Conservation (phyloP, 2,329 filamentous ascomycete genomes). For the Fusarium sp. region DNA sequence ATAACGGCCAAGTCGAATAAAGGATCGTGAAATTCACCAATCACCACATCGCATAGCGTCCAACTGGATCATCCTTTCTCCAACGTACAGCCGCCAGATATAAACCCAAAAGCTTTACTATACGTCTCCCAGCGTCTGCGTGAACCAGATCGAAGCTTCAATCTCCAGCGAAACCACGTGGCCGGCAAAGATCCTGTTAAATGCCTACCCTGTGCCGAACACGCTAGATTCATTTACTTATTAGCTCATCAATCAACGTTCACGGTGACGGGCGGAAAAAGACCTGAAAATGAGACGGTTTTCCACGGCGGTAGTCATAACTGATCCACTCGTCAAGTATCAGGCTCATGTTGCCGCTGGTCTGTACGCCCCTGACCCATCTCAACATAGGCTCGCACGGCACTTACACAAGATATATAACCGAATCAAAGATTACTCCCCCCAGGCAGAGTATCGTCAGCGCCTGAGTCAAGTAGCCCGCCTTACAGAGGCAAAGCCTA, state of each 20-base stretch:
- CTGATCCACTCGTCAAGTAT: constrained; percentile 81
- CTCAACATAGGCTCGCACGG: constrained; percentile 77
- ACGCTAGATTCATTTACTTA: neutral
- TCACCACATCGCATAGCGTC: neutral
- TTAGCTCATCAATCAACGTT: constrained; percentile 7
- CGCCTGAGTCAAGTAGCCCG: constrained; percentile 69
- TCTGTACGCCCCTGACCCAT: constrained; percentile 72
- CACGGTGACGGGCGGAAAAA: neutral
- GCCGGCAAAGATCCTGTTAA: neutral
- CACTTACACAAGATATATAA: constrained; percentile 82
- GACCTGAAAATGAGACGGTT: constrained; percentile 45
- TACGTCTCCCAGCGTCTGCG: neutral
- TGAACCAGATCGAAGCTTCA: neutral
- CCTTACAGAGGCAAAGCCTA: constrained; percentile 48
- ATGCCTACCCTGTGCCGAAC: constrained; percentile 8
- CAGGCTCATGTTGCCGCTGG: constrained; percentile 74
- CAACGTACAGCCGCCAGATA: neutral
- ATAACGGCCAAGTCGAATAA: constrained; percentile 14
- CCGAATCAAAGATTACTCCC: constrained; percentile 80
- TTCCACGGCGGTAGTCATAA: constrained; percentile 66
- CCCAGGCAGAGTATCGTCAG: constrained; percentile 73
- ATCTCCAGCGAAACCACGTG: neutral
- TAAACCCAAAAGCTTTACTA: neutral
- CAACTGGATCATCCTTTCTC: neutral
- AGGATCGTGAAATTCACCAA: constrained; percentile 1